Conservation (phyloP, 2,329 filamentous ascomycete species). For the Fusarium sp. region DNA sequence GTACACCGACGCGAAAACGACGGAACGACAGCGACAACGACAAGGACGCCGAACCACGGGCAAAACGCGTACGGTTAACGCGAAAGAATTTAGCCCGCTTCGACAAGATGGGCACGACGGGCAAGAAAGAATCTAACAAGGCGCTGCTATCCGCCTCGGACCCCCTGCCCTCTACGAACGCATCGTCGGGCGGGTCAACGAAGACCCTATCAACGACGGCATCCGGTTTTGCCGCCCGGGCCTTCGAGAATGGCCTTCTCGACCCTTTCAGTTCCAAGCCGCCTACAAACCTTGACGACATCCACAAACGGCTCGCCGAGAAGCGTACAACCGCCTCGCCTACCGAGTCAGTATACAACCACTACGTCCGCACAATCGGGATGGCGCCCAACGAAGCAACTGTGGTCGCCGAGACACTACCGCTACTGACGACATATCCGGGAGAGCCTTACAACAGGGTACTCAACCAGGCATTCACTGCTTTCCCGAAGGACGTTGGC, state of each 20-base stretch:
- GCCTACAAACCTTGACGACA: not conserved
- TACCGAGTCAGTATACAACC: not conserved
- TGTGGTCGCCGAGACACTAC: not conserved
- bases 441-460: slow-evolving; percentile 7
- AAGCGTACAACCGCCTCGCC: not conserved
- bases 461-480: slow-evolving; percentile 28
- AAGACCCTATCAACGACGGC: not conserved
- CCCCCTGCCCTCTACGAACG: too few species aligned
- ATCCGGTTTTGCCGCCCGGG: not conserved
- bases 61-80: not conserved
- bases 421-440: slow-evolving; percentile 32
- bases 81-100: not conserved
- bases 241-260: not conserved
- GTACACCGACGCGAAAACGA: too few species aligned
- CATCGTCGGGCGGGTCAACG: too few species aligned
- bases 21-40: not conserved
- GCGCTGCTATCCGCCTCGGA: too few species aligned
- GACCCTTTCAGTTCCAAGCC: not conserved
- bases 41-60: not conserved
- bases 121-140: not conserved
- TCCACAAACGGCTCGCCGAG: not conserved
- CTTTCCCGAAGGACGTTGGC: slow-evolving; percentile 39
- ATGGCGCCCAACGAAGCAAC: not conserved
- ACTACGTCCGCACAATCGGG: not conserved
- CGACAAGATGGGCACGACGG: not conserved